Conservation (phyloP, 352 stramenopile genomes). For the Pythium sp. region DNA sequence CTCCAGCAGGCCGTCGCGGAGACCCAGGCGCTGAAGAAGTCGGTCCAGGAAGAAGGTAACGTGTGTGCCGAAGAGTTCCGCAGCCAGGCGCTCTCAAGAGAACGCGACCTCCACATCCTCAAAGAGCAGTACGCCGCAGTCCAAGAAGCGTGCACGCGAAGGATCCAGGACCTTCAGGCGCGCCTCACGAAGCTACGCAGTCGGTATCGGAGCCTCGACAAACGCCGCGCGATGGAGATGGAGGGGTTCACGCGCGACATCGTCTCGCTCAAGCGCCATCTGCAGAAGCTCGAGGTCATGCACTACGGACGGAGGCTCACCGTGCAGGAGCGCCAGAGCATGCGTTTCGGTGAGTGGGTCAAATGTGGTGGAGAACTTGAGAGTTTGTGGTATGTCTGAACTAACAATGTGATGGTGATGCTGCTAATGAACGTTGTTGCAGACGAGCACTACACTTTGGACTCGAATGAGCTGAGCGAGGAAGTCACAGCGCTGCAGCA, state of each 20-base stretch:
- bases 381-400: background rate
- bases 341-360: constrained; percentile 32
- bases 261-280: constrained; percentile 50
- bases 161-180: constrained; percentile 70
- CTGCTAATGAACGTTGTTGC: background rate
- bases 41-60: constrained; percentile 52
- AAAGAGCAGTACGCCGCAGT: constrained; percentile 77
- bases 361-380: background rate
- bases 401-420: background rate
- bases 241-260: constrained; percentile 78
- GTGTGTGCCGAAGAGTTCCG: constrained; percentile 54
- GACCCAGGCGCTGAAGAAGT: constrained; percentile 40
- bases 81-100: constrained; percentile 47
- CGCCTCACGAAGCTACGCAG: constrained; percentile 59
- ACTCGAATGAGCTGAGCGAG: constrained; percentile 57
- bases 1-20: constrained; percentile 44
- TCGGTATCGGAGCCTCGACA: constrained; percentile 63
- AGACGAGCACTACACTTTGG: constrained; percentile 54
- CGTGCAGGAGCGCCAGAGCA: constrained; percentile 42
- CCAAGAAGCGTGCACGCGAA: constrained; percentile 61
- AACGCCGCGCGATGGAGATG: constrained; percentile 77
- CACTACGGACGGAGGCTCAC: constrained; percentile 53
- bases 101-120: constrained; percentile 70
- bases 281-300: constrained; percentile 72
- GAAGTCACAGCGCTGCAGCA: constrained; percentile 60